Conservation (phyloP, 2,329 filamentous ascomycete genomes). For the Volutella citrinella region DNA sequence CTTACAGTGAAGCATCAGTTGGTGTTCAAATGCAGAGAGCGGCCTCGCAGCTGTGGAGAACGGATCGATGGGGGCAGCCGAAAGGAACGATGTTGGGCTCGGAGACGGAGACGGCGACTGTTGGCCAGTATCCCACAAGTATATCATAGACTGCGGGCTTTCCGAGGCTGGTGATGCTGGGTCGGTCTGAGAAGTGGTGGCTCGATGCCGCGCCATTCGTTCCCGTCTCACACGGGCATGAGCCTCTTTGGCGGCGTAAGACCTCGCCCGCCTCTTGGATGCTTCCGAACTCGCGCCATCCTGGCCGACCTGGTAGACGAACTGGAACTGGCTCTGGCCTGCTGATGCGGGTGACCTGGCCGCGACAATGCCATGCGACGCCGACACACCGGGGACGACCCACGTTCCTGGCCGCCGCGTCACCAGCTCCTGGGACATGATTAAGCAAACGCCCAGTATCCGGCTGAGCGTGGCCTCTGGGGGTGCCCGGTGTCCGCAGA, state of each 20-base stretch:
- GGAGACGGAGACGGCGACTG: neutral
- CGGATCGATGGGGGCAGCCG: conserved; percentile 3
- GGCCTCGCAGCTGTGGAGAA: conserved; percentile 1
- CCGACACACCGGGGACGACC: too few species aligned
- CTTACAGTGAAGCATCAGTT: conserved; percentile 3
- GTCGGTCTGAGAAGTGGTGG: too few species aligned
- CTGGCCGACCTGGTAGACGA: conserved; percentile 1
- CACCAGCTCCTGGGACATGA: too few species aligned
- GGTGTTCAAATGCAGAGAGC: conserved; percentile 2
- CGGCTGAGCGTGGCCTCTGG: too few species aligned
- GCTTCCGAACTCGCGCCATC: neutral
- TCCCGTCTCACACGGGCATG: conserved; percentile 4
- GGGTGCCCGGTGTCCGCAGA: too few species aligned
- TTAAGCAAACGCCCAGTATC: too few species aligned
- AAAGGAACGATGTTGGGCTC: conserved; percentile 1
- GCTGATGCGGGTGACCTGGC: too few species aligned
- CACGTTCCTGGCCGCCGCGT: too few species aligned
- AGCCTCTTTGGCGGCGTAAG: conserved; percentile 2
- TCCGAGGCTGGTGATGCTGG: too few species aligned
- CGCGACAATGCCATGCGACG: too few species aligned
- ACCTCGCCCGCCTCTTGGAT: conserved; percentile 1
- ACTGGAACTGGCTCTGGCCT: neutral
- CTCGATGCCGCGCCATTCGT: conserved; percentile 1
- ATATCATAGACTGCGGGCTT: neutral
- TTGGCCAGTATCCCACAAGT: neutral